A percentile compares a stretch with the other conserved stretches of the same genome.
Evolutionary conservation across 768 basidiomycete species (phyloP).

Genomic region (Tylopilus intermedius): DNA sequence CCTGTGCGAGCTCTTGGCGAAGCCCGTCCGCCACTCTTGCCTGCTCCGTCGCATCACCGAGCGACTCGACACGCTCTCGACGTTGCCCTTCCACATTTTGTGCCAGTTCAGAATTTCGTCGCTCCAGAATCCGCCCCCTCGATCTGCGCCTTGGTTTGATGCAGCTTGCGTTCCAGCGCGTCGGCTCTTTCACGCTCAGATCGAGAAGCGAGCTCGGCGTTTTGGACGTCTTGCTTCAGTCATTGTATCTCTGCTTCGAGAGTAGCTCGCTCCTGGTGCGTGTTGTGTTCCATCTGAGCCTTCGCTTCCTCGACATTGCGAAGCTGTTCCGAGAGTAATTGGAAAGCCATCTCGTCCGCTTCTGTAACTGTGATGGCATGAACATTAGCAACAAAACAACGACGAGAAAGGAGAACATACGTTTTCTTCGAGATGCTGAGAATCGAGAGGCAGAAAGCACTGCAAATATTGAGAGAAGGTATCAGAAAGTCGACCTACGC

Average conservation of each 20-base stretch:
- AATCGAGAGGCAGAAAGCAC: conserved; percentile 75
- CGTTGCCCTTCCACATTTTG: conserved; percentile 54
- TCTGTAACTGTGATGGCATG: conserved; percentile 49
- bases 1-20: conserved; percentile 59
- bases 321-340: conserved; percentile 67
- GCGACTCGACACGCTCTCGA: conserved; percentile 48
- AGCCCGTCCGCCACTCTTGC: conserved; percentile 52
- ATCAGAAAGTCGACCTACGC: conserved; percentile 39
- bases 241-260: conserved; percentile 54
- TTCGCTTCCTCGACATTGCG: conserved; percentile 54
- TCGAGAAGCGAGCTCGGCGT: conserved; percentile 33
- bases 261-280: conserved; percentile 53
- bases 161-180: conserved; percentile 59
- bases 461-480: conserved; percentile 26
- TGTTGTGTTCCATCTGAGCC: conserved; percentile 48
- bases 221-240: conserved; percentile 43
- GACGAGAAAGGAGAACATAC: conserved; percentile 41
- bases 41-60: conserved; percentile 67
- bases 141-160: conserved; percentile 54
- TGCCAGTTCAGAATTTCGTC: conserved; percentile 54
- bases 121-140: conserved; percentile 64
- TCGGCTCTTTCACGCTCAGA: conserved; percentile 51
- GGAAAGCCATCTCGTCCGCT: conserved; percentile 70
- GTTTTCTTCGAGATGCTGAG: conserved; percentile 61
- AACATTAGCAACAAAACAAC: conserved; percentile 3